Percentiles rank a stretch among this genome's conserved stretches.
Evolutionary conservation across 768 basidiomycete genomes (phyloP).

Genomic region (Hortiboletus flavorubellus): DNA sequence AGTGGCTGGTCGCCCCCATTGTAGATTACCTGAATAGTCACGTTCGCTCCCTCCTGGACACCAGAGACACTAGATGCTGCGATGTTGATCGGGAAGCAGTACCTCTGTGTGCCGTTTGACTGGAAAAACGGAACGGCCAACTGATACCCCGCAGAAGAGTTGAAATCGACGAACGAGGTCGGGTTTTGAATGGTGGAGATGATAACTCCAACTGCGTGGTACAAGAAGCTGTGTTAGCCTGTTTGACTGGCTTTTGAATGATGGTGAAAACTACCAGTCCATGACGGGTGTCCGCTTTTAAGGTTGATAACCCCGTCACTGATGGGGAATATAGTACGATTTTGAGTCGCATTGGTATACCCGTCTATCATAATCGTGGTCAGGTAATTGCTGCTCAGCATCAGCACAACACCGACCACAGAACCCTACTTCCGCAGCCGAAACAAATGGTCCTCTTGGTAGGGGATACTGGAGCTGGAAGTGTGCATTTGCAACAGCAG

Average conservation of each 20-base stretch:
- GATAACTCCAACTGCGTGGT: conserved; percentile 44
- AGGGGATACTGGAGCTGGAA: conserved; percentile 77
- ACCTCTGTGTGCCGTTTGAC: conserved; percentile 53
- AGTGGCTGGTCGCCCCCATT: conserved; percentile 64
- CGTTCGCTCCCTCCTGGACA: conserved; percentile 60
- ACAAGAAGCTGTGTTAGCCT: conserved; percentile 2
- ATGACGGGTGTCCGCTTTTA: conserved; percentile 61
- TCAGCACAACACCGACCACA: conserved; percentile 51
- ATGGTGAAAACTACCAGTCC: conserved; percentile 44
- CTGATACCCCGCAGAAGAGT: conserved; percentile 35
- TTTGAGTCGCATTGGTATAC: conserved; percentile 47
- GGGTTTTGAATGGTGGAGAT: conserved; percentile 59
- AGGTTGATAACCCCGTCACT: conserved; percentile 56
- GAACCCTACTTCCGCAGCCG: conserved; percentile 54
- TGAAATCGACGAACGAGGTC: conserved; percentile 63
- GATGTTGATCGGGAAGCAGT: conserved; percentile 69
- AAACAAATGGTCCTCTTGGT: conserved; percentile 67
- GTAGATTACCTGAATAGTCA: conserved; percentile 68
- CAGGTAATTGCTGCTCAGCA: background rate
- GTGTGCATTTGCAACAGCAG: conserved; percentile 57
- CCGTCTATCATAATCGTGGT: conserved; percentile 47
- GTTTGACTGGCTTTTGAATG: background rate
- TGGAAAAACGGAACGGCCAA: conserved; percentile 47
- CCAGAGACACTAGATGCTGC: conserved; percentile 44
- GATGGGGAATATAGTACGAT: conserved; percentile 70